phyloP scores from a whole-genome alignment of 257 asterid genomes.

The Echium plantagineum region DNA sequence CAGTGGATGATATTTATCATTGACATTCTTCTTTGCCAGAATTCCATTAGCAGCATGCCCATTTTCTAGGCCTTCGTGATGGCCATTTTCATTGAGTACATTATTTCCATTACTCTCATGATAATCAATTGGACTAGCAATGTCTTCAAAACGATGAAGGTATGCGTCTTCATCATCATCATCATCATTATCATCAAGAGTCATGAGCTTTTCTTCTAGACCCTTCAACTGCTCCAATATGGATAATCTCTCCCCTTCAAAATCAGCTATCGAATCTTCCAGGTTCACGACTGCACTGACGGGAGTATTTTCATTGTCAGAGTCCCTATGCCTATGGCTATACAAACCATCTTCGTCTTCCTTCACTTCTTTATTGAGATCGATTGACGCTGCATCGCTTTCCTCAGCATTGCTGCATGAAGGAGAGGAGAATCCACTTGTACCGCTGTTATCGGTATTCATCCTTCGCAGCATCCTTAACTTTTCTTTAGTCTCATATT shows the following conservation, averaged over 20 bases:
- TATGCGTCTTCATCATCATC: constrained; percentile 35
- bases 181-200: constrained; percentile 47
- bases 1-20: constrained; percentile 29
- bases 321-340: constrained; percentile 28
- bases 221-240: constrained; percentile 80
- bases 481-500: constrained; percentile 56
- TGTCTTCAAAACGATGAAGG: constrained; percentile 29
- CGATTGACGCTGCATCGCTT: constrained; percentile 64
- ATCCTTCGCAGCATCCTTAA: constrained; percentile 28
- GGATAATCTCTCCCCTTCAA: constrained; percentile 79
- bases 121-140: constrained; percentile 18
- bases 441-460: constrained; percentile 46
- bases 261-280: constrained; percentile 80
- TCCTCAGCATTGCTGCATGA: constrained; percentile 81
- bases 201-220: constrained; percentile 69
- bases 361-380: constrained; percentile 58
- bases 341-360: constrained; percentile 37
- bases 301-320: constrained; percentile 40
- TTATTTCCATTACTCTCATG: constrained; percentile 1
- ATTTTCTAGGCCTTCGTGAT: constrained; percentile 15
- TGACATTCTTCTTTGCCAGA: constrained; percentile 20
- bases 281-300: constrained; percentile 45
- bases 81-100: constrained; percentile 8
- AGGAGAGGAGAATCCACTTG: constrained; percentile 63
- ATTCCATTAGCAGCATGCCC: constrained; percentile 42